Percentiles rank a stretch among this genome's conserved stretches.
Conservation (phyloP, 2,329 filamentous ascomycete genomes). For the Xylaria sp. region DNA sequence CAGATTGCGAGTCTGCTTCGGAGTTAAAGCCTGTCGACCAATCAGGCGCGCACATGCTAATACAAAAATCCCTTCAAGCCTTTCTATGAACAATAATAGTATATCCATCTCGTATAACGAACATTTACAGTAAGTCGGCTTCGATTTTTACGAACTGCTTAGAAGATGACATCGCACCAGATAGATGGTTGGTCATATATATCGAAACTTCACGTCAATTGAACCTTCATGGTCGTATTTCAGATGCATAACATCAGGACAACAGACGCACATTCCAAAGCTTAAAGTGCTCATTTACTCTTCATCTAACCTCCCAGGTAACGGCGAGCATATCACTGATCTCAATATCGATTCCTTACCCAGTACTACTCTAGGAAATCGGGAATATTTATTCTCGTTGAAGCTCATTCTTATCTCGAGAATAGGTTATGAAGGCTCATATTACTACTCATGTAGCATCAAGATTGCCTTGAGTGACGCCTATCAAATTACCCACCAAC, state of each 20-base stretch:
- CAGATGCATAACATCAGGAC: neutral
- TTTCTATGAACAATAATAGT: neutral
- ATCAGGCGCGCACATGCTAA: neutral
- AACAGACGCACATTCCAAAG: neutral
- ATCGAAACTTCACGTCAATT: neutral
- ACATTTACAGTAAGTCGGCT: neutral
- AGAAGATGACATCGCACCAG: neutral
- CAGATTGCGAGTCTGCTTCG: slow-evolving; percentile 22
- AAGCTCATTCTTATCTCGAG: neutral
- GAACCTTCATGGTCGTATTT: slow-evolving; percentile 17
- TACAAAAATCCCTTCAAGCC: neutral
- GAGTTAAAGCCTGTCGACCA: slow-evolving; percentile 14
- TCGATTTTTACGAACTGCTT: neutral
- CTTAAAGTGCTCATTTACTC: neutral
- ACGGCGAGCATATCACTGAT: neutral
- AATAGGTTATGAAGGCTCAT: neutral
- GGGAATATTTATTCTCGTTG: neutral
- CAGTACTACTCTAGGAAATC: neutral
- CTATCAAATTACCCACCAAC: neutral
- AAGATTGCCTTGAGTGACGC: neutral
- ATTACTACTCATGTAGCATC: neutral
- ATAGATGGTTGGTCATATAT: neutral
- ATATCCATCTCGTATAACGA: neutral
- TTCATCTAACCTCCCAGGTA: neutral
- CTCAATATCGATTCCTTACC: neutral